Base-by-base conservation (phyloP, 768 basidiomycete genomes). In the Tricholoma furcatifolium region DNA sequence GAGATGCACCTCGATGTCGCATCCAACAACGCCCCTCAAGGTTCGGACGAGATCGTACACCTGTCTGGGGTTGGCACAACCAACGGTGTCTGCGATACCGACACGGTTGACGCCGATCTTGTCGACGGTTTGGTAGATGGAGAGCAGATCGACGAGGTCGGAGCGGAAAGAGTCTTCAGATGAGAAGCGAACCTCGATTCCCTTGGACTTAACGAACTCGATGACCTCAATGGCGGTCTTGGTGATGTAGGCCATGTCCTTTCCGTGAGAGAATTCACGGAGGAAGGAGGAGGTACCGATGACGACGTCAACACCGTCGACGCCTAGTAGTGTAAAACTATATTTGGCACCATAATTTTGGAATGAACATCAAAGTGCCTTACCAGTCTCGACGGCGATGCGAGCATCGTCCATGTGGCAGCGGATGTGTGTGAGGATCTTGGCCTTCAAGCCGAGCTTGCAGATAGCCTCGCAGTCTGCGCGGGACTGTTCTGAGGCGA, bases 371-470 rank as follows among this genome's bases (percentile, higher is more conserved):
- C 32, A 24, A 9, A 15, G 17, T 15, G 40, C 64, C 80, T 55
- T 57, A 89, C 94, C 95, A 58, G 97, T 98, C 76, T 98, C 96
- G 48, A 98, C 95, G 34, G 97, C 97, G 65, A 98, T 93, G 47
- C 91, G 84, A 11, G 97, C 97, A 74, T 99, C 97, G 65, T 98
- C 95, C 97, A 99, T 98, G 70, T 99, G 97, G 71, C 97, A 99
- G 42, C 97, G 86, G 62, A 99, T 98, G 77, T 99, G 97, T 6
- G 97, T 99, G 57, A 98, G 83, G 71, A 98, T 94, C 81, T 96
- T 97, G 65, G 87, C 80, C 78, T 91, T 93, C 71, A 98, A 79
- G 2, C 95, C 94, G 60, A 98, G 91, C 80, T 93, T 95, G 86
- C 97, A 99, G 72, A 99, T 99, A 42, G 92, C 91, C 76, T 96